Conservation (phyloP, 371 early-diverging fungal genomes). For the Blakeslea trispora region DNA sequence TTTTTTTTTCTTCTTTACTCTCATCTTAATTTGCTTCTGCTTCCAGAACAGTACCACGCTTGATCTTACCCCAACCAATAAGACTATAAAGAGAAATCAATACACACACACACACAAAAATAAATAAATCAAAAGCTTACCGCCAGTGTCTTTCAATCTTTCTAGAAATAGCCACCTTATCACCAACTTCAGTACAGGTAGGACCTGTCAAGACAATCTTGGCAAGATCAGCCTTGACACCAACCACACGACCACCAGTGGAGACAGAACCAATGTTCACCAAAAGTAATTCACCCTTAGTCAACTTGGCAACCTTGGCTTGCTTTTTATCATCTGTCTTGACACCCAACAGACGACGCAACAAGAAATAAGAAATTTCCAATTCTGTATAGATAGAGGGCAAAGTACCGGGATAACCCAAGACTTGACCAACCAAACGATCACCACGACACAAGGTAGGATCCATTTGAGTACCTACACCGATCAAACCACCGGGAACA, state of each 20-base stretch:
- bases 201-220: conserved; percentile 95
- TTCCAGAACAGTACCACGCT: conserved; percentile 84
- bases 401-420: conserved; percentile 95
- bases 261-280: conserved; percentile 99
- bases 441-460: conserved; percentile 99
- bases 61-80: conserved; percentile 98
- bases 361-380: conserved; percentile 96
- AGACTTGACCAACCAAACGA: conserved; percentile 98
- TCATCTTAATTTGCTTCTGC: conserved; percentile 58
- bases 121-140: conserved; percentile 45
- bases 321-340: conserved; percentile 97
- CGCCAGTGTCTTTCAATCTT: conserved; percentile 99
- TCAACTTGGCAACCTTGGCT: conserved; percentile 91
- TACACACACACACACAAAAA: conserved; percentile 5
- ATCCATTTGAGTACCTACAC: conserved; percentile 99
- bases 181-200: conserved; percentile 97
- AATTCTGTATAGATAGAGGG: conserved; percentile 97
- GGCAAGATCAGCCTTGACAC: conserved; percentile 92
- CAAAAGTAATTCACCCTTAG: conserved; percentile 95
- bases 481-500: conserved; percentile 99
- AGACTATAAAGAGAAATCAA: too few relatives aligned
- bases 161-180: conserved; percentile 97
- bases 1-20: too few relatives aligned
- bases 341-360: conserved; percentile 96
- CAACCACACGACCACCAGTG: conserved; percentile 96